phyloP scores from a whole-genome alignment of 441 rosid genomes.

The Rhodomyrtus psidioides region DNA sequence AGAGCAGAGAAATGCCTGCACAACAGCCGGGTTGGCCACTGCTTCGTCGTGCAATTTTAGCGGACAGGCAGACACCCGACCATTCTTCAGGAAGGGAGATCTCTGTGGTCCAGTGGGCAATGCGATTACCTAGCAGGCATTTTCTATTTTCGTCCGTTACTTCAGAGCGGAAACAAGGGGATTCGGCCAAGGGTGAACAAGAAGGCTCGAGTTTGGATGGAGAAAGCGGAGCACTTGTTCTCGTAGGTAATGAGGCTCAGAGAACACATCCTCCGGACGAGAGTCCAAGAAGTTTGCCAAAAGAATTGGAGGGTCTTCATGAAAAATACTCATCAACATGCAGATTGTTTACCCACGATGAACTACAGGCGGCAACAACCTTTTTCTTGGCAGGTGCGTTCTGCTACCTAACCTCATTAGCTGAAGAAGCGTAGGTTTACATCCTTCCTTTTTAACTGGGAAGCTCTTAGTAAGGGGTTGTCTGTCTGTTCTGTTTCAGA shows the following conservation, averaged over 20 bases:
- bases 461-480: background rate
- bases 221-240: conserved; percentile 54
- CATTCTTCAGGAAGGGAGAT: conserved; percentile 37
- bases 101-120: conserved; percentile 63
- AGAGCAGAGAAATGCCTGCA: conserved; percentile 33
- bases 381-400: conserved; percentile 49
- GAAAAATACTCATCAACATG: conserved; percentile 54
- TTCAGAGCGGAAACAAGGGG: conserved; percentile 15
- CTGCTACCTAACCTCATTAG: conserved; percentile 5
- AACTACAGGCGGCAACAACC: conserved; percentile 51
- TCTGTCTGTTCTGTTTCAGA: conserved; percentile 23
- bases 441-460: background rate
- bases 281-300: conserved; percentile 26
- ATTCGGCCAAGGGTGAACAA: background rate
- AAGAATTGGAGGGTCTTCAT: conserved; percentile 41
- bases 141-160: background rate
- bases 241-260: conserved; percentile 16
- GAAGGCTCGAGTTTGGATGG: conserved; percentile 21
- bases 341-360: conserved; percentile 47
- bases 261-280: conserved; percentile 20
- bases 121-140: conserved; percentile 47
- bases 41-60: conserved; percentile 29
- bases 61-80: conserved; percentile 18
- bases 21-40: conserved; percentile 63
- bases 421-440: background rate